phyloP scores from a whole-genome alignment of 306 rosid species.

The Cucurbita argyrosperma region DNA sequence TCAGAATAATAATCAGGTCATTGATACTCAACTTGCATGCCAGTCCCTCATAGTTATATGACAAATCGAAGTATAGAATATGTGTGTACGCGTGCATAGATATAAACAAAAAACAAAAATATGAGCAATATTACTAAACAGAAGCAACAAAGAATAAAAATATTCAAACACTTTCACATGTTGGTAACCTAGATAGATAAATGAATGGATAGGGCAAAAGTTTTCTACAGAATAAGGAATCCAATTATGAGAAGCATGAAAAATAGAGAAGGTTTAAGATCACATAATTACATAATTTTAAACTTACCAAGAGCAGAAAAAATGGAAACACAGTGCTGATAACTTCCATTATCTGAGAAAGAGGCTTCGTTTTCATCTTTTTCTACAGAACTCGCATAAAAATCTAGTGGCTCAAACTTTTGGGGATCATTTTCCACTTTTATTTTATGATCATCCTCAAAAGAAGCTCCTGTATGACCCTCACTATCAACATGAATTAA shows the following conservation, averaged over 20 bases:
- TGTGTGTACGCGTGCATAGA: background rate
- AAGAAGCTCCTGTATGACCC: constrained; percentile 7
- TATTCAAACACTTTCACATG: background rate
- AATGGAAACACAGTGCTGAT: constrained; percentile 21
- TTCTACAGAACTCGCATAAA: constrained; percentile 35
- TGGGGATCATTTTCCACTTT: constrained; percentile 18
- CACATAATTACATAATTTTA: background rate
- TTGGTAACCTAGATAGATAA: background rate
- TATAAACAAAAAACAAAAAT: background rate
- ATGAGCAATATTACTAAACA: background rate
- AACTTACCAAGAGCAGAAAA: constrained; percentile 43
- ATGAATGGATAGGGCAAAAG: background rate
- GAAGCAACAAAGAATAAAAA: background rate
- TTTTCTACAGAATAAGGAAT: background rate
- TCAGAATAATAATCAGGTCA: background rate
- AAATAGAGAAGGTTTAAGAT: background rate
- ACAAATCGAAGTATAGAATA: background rate
- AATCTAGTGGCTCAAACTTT: constrained; percentile 28
- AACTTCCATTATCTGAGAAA: constrained; percentile 8
- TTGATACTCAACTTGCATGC: background rate
- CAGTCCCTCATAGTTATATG: background rate
- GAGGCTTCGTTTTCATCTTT: constrained; percentile 20
- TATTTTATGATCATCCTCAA: constrained; percentile 18
- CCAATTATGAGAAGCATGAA: background rate
- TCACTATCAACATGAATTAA: constrained; percentile 7